Conservation (phyloP, 2,329 filamentous ascomycete genomes). For the Purpureocillium lavendulum region DNA sequence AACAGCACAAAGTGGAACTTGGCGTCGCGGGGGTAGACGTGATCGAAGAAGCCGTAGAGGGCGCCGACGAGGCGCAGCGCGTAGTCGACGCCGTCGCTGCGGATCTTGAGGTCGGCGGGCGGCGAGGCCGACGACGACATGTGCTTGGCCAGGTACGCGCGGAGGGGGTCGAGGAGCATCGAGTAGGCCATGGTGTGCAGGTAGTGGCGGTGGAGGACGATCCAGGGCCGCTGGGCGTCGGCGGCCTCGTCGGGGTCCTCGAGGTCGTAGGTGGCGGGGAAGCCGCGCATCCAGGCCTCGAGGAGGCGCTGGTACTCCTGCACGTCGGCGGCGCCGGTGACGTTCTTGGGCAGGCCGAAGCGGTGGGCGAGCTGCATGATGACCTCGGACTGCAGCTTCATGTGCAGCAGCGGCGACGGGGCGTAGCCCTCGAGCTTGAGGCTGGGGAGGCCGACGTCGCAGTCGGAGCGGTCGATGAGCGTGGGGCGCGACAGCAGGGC, state of each 20-base stretch:
- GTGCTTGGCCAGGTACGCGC: conserved; percentile 33
- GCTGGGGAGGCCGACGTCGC: conserved; percentile 20
- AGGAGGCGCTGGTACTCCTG: conserved; percentile 23
- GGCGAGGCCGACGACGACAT: conserved; percentile 17
- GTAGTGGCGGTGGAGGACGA: conserved; percentile 36
- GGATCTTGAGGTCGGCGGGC: conserved; percentile 26
- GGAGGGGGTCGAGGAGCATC: conserved; percentile 35
- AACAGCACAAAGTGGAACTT: conserved; percentile 43
- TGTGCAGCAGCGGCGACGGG: conserved; percentile 23
- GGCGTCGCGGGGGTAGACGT: conserved; percentile 34
- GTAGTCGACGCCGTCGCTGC: conserved; percentile 32
- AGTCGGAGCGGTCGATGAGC: conserved; percentile 25
- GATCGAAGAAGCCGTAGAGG: conserved; percentile 31
- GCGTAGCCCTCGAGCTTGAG: conserved; percentile 21
- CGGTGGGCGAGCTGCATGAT: conserved; percentile 19
- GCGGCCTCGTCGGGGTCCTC: conserved; percentile 29
- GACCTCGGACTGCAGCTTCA: conserved; percentile 26
- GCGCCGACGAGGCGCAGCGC: conserved; percentile 32
- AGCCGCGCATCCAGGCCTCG: conserved; percentile 31
- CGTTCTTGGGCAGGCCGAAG: conserved; percentile 21
- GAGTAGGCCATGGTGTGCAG: conserved; percentile 35
- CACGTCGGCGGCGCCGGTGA: conserved; percentile 19
- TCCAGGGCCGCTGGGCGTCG: conserved; percentile 31
- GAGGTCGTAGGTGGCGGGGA: conserved; percentile 32
- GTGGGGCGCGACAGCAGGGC: conserved; percentile 22